A percentile compares a stretch with the other conserved stretches of the same genome.
Evolutionary conservation across 2,329 filamentous ascomycete genomes (phyloP).

Genomic region (Venturia oleaginea): DNA sequence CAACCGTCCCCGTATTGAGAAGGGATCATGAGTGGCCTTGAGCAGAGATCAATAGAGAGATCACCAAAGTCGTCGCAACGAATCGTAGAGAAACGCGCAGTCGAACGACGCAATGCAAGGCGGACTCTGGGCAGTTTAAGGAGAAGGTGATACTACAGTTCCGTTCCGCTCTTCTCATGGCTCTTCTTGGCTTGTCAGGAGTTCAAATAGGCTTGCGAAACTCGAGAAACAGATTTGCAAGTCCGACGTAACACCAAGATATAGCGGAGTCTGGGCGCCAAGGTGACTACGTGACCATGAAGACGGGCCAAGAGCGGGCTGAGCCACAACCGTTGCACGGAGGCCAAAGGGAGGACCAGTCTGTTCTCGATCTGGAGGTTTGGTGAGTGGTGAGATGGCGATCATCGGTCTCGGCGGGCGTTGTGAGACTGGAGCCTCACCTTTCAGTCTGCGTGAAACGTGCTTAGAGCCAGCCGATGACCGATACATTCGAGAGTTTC

Average conservation of each 20-base stretch:
- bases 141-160: neutral
- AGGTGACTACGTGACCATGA: neutral
- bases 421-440: neutral
- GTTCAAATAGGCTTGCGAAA: neutral
- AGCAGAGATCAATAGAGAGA: too few relatives aligned
- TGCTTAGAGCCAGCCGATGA: neutral
- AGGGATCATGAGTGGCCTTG: too few relatives aligned
- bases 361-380: neutral
- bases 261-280: conserved; percentile 5
- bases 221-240: neutral
- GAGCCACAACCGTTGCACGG: neutral
- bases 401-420: neutral
- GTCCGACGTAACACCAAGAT: neutral
- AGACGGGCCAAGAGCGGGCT: neutral
- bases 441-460: neutral
- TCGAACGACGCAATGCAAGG: neutral
- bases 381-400: neutral
- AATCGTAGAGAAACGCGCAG: neutral
- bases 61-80: neutral
- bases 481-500: neutral
- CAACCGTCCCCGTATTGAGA: too few relatives aligned
- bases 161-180: neutral
- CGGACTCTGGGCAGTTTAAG: neutral
- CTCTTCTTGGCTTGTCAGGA: neutral
- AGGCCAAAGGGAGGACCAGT: neutral